Evolutionary conservation across 2,329 filamentous ascomycete species (phyloP), one percentile per base, ranked within the genome.

Genomic region (Hypoxylon sp.): DNA sequence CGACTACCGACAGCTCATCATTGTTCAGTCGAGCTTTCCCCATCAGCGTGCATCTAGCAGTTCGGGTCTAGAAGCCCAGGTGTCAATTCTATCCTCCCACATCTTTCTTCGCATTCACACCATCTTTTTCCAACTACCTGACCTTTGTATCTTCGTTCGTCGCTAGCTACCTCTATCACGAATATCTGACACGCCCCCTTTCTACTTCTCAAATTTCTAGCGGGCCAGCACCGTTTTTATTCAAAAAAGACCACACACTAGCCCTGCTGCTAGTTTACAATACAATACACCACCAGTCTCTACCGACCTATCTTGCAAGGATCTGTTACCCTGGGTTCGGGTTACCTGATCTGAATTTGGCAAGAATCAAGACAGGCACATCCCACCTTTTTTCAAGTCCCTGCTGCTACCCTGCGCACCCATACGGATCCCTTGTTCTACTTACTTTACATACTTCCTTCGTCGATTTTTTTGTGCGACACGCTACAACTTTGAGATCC

Each of bases 291-390:
- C 48, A 60, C 50, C 63, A 57, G 63, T 67, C 65, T 56, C 65
- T 67, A 67, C 68, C 65, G 57, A 63, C 63, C 50, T 61, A 63
- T 45, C 57, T 64, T 41, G 46, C 68, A 64, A 67, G 66, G 65
- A 65, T 71, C 65, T 63, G 34, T 60, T 57, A 68, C 55, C 65
- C 66, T 71, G 68, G 68, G 68, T 68, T 69, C 63, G 66, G 68
- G 66, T 71, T 69, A 63, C 68, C 68, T 71, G 65, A 69, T 71
- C 65, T 70, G 68, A 69, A 68, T 53, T 68, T 68, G 55, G 57
- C 38, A 65, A 63, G 49, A 65, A 52, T 46, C 34, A 60, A 63
- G 58, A 62, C 63, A 68, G 65, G 62, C 60, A 68, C 66, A 71
- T 71, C 65, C 65, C 66, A 71, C 68, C 65, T 67, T 67, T 68